These are phyloP conservation scores for Mariannaea sp. DNA, from an alignment of 2,329 filamentous ascomycete genomes.

Conservation along the genomic window DNA sequence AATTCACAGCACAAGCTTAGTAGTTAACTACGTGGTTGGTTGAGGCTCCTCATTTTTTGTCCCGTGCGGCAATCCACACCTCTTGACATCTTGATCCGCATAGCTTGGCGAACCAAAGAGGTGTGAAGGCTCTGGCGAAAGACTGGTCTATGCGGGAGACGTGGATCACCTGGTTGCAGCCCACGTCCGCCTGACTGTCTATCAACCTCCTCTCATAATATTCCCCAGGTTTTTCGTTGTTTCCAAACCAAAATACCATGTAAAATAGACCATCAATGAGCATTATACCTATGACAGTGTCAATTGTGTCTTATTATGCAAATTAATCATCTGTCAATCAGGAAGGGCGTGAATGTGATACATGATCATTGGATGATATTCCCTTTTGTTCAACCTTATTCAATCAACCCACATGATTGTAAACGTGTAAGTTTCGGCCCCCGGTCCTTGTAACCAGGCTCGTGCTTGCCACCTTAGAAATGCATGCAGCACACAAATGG, in stretches of 20 bases:
- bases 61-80: too few species aligned
- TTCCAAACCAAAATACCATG: background rate
- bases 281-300: too few species aligned
- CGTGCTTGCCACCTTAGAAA: background rate
- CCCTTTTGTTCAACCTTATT: background rate
- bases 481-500: background rate
- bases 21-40: background rate
- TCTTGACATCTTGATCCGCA: background rate
- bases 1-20: background rate
- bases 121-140: background rate
- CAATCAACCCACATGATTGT: slow-evolving; percentile 3
- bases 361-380: background rate
- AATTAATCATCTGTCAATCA: background rate
- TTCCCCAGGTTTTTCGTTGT: too few species aligned
- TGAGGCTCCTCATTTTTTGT: background rate
- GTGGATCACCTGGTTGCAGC: background rate
- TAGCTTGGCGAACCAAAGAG: background rate
- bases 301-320: too few species aligned
- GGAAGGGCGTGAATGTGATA: background rate
- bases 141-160: background rate
- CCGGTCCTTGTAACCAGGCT: background rate
- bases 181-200: too few species aligned
- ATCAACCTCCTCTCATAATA: too few species aligned
- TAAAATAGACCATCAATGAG: too few species aligned
- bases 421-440: background rate